phyloP scores from a whole-genome alignment of 2,329 filamentous ascomycete species.

The Epichloe aotearoae region DNA sequence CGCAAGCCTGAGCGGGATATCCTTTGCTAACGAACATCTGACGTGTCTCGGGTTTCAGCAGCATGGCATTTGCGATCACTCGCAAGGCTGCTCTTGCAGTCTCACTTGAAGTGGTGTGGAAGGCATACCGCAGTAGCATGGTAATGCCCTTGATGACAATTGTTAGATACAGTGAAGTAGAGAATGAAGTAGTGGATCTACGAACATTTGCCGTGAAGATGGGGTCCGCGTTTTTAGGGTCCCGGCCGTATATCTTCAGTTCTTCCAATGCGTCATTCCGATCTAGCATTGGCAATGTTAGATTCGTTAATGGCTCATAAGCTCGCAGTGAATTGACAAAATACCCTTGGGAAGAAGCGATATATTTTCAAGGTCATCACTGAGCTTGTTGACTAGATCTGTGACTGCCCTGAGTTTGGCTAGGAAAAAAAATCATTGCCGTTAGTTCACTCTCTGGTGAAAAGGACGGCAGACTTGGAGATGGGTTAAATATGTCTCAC shows the following conservation, averaged over 20 bases:
- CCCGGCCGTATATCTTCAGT: slow-evolving; percentile 55
- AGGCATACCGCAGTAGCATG: slow-evolving; percentile 59
- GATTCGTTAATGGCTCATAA: neutral
- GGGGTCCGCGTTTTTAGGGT: slow-evolving; percentile 57
- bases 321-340: slow-evolving; percentile 11
- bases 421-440: slow-evolving; percentile 19
- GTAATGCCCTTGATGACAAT: slow-evolving; percentile 51
- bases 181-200: neutral
- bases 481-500: slow-evolving; percentile 18
- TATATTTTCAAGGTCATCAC: slow-evolving; percentile 46
- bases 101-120: slow-evolving; percentile 48
- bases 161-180: slow-evolving; percentile 1
- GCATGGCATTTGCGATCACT: slow-evolving; percentile 67
- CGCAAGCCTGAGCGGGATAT: slow-evolving; percentile 49
- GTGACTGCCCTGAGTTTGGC: slow-evolving; percentile 57
- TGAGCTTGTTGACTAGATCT: slow-evolving; percentile 47
- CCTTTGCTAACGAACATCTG: slow-evolving; percentile 28
- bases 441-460: slow-evolving; percentile 1
- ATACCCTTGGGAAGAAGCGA: slow-evolving; percentile 47
- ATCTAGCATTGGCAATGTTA: slow-evolving; percentile 30
- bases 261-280: slow-evolving; percentile 48
- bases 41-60: slow-evolving; percentile 36
- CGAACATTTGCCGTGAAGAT: slow-evolving; percentile 71
- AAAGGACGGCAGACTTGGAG: slow-evolving; percentile 5
- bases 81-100: slow-evolving; percentile 66